Base-by-base conservation (phyloP, 306 rosid species). In the Cucumis sativus region DNA sequence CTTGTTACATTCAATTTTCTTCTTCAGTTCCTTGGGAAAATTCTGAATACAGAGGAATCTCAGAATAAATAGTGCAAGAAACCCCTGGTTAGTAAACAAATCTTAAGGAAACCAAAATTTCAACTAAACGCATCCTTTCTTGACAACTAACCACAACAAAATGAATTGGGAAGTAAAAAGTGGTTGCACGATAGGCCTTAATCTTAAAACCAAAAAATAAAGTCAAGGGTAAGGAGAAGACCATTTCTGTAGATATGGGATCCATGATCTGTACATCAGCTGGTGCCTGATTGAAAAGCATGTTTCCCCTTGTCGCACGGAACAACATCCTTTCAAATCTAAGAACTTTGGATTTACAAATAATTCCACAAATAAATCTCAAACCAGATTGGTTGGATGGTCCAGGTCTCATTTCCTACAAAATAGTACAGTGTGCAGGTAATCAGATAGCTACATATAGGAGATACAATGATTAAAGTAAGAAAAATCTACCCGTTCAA, bases 251-350 rank as follows among this genome's bases (percentile, higher is more conserved):
- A 75, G 98, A 86, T 80, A 92, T 81, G 80, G 97, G 99, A 86
- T 96, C 98, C 96, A 91, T 85, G 76, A 92, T 96, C 81, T 84
- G 86, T 65, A 88, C 97, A 81, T 89, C 98, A 59, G 90, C 91
- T 43, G 90, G 81, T 54, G 97, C 97, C 79, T 91, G 99, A 83
- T 96, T 96, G 86, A 96, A 96, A 85, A 96, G 89, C 97, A 96
- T 89, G 84, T 96, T 96, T 80, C 99, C 99, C 86, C 99, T 91
- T 33, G 99, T 96, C 72, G 99, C 93, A 80, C 99, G 99, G 79
- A 96, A 92, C 83, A 96, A 64, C 91, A 96, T 92, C 88, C 99
- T 92, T 87, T 96, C 98, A 80, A 96, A 96, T 80, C 91, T 88
- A 56, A 88, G 92, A 85, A 80, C 86, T 82, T 92, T 92, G 76